Evolutionary conservation across 2,329 filamentous ascomycete genomes (phyloP).

Genomic region (Colletotrichum lupini): DNA sequence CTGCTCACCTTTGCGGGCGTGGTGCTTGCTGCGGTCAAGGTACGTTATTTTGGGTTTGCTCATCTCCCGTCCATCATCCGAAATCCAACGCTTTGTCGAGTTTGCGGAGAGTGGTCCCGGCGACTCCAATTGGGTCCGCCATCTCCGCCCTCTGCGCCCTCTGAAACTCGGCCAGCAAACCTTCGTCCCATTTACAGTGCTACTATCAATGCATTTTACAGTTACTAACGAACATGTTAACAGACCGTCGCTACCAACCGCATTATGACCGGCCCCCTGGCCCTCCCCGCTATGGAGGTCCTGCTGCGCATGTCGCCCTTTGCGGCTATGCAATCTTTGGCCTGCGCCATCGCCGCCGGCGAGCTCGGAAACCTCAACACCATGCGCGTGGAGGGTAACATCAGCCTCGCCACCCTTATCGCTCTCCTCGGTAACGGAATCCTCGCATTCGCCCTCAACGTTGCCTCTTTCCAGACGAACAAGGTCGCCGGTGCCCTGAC

Average conservation of each 20-base stretch:
- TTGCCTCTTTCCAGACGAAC: conserved; percentile 68
- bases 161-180: conserved; percentile 23
- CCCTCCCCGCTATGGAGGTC: conserved; percentile 68
- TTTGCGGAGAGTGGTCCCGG: conserved; percentile 12
- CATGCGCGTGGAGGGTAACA: conserved; percentile 47
- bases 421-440: conserved; percentile 62
- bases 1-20: conserved; percentile 65
- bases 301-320: conserved; percentile 72
- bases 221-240: conserved; percentile 11
- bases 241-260: conserved; percentile 72
- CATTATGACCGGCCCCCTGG: conserved; percentile 70
- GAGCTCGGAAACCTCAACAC: conserved; percentile 58
- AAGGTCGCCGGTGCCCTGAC: conserved; percentile 67
- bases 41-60: conserved; percentile 39
- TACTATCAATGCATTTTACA: conserved; percentile 5
- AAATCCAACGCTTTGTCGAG: conserved; percentile 11
- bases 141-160: conserved; percentile 2
- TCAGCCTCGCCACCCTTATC: conserved; percentile 49
- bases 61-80: conserved; percentile 6
- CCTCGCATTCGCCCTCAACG: conserved; percentile 66
- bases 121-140: conserved; percentile 22
- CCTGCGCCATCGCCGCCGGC: conserved; percentile 62
- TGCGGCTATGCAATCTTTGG: conserved; percentile 65
- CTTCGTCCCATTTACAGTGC: conserved; percentile 8
- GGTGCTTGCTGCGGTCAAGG: conserved; percentile 65